Conservation (phyloP, 2,329 filamentous ascomycete genomes). For the Didymella arachidicola region DNA sequence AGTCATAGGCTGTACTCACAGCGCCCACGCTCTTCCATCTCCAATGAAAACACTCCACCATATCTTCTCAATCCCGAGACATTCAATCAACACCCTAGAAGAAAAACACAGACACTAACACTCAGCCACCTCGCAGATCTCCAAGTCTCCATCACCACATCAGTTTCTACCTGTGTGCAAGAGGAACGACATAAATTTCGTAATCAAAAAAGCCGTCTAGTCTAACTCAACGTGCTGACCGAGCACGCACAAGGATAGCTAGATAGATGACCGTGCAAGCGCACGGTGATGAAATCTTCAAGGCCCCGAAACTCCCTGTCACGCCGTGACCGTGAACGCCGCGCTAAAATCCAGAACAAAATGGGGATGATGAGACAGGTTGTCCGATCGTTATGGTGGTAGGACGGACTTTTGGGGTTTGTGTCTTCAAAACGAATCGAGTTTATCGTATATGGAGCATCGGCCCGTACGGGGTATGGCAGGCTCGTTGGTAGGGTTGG, state of each 20-base stretch:
- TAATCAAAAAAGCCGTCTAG: not conserved
- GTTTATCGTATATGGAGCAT: not conserved
- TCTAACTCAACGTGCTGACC: not conserved
- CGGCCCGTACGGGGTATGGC: not conserved
- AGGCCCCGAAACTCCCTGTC: not conserved
- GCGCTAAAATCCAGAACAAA: slow-evolving; percentile 13
- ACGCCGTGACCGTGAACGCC: slow-evolving; percentile 18
- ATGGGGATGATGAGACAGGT: not conserved
- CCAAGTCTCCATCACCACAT: no score
- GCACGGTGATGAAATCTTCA: not conserved
- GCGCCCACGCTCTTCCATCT: no score
- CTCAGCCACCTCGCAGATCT: no score
- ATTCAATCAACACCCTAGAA: no score
- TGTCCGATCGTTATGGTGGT: not conserved
- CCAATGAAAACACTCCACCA: no score
- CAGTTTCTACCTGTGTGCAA: no score
- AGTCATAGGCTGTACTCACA: no score
- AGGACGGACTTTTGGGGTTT: not conserved
- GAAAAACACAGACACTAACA: no score
- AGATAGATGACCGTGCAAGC: not conserved
- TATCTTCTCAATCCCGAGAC: no score
- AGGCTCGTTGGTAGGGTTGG: not conserved
- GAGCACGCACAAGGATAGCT: not conserved
- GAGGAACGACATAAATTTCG: slow-evolving; percentile 1
- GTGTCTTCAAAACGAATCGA: not conserved